Conservation (phyloP, 2,329 filamentous ascomycete species). For the Ceratocystiopsis sp. region DNA sequence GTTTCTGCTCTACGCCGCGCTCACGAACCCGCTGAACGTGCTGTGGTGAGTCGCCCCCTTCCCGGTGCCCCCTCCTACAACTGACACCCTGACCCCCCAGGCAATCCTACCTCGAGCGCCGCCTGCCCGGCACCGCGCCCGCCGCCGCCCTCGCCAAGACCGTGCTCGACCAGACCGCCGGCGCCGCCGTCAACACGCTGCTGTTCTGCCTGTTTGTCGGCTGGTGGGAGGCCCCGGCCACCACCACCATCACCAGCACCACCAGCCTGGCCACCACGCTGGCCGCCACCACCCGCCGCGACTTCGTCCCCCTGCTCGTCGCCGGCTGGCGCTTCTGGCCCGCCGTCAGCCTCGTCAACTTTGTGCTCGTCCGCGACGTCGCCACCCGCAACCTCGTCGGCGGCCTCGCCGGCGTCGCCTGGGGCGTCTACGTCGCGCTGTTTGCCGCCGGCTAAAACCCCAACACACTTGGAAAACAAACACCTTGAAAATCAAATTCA, state of each 20-base stretch:
- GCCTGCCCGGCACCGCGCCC: conserved; percentile 46
- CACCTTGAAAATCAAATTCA: too few relatives aligned
- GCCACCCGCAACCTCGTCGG: conserved; percentile 49
- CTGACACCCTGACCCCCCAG: conserved; percentile 17
- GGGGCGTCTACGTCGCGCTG: conserved; percentile 56
- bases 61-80: conserved; percentile 1
- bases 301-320: conserved; percentile 46
- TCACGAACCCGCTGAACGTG: conserved; percentile 70
- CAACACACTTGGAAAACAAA: too few relatives aligned
- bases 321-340: conserved; percentile 62
- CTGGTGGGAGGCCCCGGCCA: conserved; percentile 13
- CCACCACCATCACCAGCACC: conserved; percentile 8
- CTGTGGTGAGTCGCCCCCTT: conserved; percentile 41
- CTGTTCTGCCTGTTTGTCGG: conserved; percentile 41
- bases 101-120: conserved; percentile 60
- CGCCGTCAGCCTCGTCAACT: conserved; percentile 48
- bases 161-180: conserved; percentile 49
- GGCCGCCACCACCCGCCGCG: conserved; percentile 26
- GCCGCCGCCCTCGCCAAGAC: conserved; percentile 44
- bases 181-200: conserved; percentile 47
- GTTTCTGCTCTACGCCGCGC: conserved; percentile 55
- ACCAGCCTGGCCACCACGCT: conserved; percentile 20
- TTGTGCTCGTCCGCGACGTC: conserved; percentile 45
- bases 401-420: conserved; percentile 48
- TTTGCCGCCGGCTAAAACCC: conserved; percentile 22